Evolutionary conservation across 805 yeast species (phyloP), one percentile per base, ranked within the genome.

Genomic region (Cyberlindnera bimundalis): DNA sequence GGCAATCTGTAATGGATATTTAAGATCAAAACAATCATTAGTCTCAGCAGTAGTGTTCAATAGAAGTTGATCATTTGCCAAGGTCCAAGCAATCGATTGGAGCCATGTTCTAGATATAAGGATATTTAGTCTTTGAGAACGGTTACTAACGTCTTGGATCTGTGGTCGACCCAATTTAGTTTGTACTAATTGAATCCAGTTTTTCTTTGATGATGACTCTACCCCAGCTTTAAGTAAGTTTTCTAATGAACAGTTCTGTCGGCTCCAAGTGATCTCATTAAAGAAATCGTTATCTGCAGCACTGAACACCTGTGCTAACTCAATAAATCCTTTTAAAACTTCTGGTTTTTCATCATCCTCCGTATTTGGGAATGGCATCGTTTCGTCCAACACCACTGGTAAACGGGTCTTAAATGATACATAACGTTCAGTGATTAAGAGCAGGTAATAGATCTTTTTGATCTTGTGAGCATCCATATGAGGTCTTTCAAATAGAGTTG

Each of bases 321-420:
- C 55, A 14, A 46, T 48, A 35, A 54, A 54, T 0, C 58, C 58
- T 2, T 40, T 40, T 14, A 54, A 36, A 16, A 51, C 37, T 17
- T 51, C 58, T 1, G 58, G 53, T 28, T 51, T 39, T 16, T 52
- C 55, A 28, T 54, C 58, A 23, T 54, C 56, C 10, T 49, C 50
- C 29, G 47, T 16, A 14, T 42, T 40, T 2, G 56, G 54, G 5
- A 48, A 37, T 2, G 53, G 55, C 16, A 54, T 31, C 1, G 42
- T 43, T 18, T 54, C 51, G 9, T 52, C 55, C 10, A 54, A 28
- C n/a, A 52, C 23, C 11, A 49, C 52, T 2, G 56, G 56, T 4
- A 49, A 24, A 4, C 46, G 42, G 10, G 41, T 41, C 29, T 47
- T 51, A 29, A 54, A 46, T 13, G 51, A 35, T 11, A 43, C 43